Percentiles rank a stretch among this genome's conserved stretches.
Conservation (phyloP, 441 rosid genomes). For the Kokia cookei region DNA sequence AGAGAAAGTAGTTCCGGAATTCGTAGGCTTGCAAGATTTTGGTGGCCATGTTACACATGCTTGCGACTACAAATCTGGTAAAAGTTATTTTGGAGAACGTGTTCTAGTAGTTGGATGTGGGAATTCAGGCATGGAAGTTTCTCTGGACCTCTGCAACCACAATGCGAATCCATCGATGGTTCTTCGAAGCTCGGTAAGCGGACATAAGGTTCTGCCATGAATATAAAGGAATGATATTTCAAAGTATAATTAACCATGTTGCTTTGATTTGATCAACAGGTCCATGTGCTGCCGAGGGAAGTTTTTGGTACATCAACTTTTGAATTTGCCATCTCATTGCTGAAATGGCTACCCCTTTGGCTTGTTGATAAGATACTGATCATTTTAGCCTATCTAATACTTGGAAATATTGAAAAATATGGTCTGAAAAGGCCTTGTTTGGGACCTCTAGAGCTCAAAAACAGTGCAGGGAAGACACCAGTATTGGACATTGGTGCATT, state of each 20-base stretch:
- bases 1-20: conserved; percentile 65
- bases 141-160: conserved; percentile 73
- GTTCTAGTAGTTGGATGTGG: conserved; percentile 89
- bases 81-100: conserved; percentile 44
- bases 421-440: conserved; percentile 51
- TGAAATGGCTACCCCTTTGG: conserved; percentile 64
- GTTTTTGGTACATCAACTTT: conserved; percentile 64
- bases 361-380: conserved; percentile 56
- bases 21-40: conserved; percentile 57
- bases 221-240: not conserved
- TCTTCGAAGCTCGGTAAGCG: conserved; percentile 72
- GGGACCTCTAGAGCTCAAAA: conserved; percentile 67
- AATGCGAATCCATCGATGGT: conserved; percentile 73
- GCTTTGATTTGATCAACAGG: conserved; percentile 31
- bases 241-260: not conserved
- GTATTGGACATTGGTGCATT: conserved; percentile 72
- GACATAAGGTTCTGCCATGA: not conserved
- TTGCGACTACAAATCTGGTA: conserved; percentile 71
- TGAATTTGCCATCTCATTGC: conserved; percentile 39
- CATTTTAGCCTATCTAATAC: conserved; percentile 34
- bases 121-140: conserved; percentile 87
- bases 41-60: conserved; percentile 58
- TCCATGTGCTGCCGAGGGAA: conserved; percentile 78
- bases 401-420: conserved; percentile 48
- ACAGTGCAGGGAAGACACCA: conserved; percentile 59